These are phyloP conservation scores for Rhodotorula kratochvilovae DNA, from an alignment of 768 basidiomycete species.

Conservation along the genomic window DNA sequence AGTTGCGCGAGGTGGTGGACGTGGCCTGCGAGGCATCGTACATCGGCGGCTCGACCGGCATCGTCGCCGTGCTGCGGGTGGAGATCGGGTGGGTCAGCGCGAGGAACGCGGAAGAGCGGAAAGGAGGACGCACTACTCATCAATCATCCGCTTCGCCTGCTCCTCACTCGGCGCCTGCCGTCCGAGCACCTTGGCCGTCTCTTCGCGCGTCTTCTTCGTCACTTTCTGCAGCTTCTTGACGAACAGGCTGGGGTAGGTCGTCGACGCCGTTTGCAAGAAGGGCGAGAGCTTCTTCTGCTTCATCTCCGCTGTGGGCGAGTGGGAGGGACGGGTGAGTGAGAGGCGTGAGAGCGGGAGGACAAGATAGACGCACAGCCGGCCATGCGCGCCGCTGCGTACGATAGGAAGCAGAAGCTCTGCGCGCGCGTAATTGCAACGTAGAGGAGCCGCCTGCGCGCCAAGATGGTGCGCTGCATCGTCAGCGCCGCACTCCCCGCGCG, in stretches of 20 bases:
- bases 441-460: constrained; percentile 61
- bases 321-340: background rate
- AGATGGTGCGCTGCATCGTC: background rate
- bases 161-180: constrained; percentile 52
- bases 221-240: constrained; percentile 53
- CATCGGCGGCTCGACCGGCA: constrained; percentile 6
- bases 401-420: constrained; percentile 54
- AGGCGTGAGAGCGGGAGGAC: background rate
- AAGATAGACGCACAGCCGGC: constrained; percentile 40
- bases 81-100: too few species aligned
- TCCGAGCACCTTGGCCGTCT: constrained; percentile 58
- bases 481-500: background rate
- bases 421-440: constrained; percentile 88
- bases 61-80: background rate
- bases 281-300: constrained; percentile 57
- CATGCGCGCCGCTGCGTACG: constrained; percentile 45
- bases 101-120: background rate
- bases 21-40: background rate
- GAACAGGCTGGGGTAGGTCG: constrained; percentile 53
- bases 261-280: constrained; percentile 56
- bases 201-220: constrained; percentile 51
- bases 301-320: constrained; percentile 50
- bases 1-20: constrained; percentile 2
- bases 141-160: constrained; percentile 51
- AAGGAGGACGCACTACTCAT: constrained; percentile 54